Evolutionary conservation across 176 grass and related monocot genomes (phyloP).

Genomic region (Puccinellia tenuiflora): DNA sequence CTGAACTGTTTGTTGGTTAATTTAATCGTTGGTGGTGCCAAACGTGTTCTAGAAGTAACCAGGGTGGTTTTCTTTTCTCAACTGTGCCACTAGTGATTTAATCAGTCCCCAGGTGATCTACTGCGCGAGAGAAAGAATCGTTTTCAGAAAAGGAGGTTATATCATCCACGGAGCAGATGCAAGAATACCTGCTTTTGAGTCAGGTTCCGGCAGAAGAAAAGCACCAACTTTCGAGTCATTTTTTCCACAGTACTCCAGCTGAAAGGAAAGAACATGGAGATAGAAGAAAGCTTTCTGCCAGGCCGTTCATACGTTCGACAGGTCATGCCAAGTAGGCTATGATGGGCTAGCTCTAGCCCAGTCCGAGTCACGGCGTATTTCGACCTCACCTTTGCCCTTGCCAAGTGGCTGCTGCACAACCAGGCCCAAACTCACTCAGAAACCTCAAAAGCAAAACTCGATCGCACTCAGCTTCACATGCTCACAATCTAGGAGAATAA

Average conservation of each 20-base stretch:
- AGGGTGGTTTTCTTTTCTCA: not conserved
- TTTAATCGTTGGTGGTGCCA: not conserved
- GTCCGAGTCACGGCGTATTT: constrained; percentile 13
- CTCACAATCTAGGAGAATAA: not conserved
- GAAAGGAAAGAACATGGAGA: not conserved
- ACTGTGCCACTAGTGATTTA: not conserved
- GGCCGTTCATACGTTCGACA: constrained; percentile 7
- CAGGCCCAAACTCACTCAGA: not conserved
- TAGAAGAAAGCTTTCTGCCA: not conserved
- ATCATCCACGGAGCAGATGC: not conserved
- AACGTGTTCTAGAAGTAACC: not conserved
- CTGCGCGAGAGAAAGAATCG: not conserved
- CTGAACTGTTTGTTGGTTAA: not conserved
- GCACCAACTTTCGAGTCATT: not conserved
- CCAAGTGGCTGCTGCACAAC: not conserved
- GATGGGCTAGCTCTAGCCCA: not conserved
- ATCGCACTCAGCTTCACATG: not conserved
- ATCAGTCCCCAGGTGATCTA: not conserved
- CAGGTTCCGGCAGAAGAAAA: not conserved
- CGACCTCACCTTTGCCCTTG: not conserved
- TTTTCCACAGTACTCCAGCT: not conserved
- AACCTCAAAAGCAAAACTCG: not conserved
- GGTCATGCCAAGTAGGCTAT: not conserved
- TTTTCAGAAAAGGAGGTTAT: not conserved
- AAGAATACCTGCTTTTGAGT: not conserved